Evolutionary conservation across 768 basidiomycete species (phyloP).

Genomic region (Hericium erinaceus): DNA sequence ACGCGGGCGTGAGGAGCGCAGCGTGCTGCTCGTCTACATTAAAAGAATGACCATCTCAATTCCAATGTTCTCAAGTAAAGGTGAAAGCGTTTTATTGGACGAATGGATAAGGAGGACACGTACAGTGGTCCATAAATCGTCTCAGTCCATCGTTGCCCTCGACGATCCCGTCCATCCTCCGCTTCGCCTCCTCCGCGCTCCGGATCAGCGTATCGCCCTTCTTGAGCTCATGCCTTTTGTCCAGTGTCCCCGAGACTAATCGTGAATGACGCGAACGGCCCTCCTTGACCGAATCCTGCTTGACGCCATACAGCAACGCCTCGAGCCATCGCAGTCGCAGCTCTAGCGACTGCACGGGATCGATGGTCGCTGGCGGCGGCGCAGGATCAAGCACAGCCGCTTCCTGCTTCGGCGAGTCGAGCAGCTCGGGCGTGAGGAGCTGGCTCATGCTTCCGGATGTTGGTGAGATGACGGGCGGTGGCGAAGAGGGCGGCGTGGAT

Average conservation of each 20-base stretch:
- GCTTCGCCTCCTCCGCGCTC: slow-evolving; percentile 53
- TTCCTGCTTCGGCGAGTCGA: slow-evolving; percentile 1
- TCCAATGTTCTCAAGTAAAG: too few relatives aligned
- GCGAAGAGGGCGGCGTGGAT: slow-evolving; percentile 42
- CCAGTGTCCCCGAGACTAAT: slow-evolving; percentile 23
- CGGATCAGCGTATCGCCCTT: slow-evolving; percentile 48
- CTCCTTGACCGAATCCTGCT: slow-evolving; percentile 26
- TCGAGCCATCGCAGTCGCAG: slow-evolving; percentile 75
- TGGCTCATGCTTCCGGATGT: slow-evolving; percentile 15
- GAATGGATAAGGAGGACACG: slow-evolving; percentile 16
- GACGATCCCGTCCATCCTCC: slow-evolving; percentile 45
- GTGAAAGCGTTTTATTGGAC: too few relatives aligned
- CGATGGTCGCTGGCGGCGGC: slow-evolving; percentile 27
- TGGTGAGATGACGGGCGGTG: slow-evolving; percentile 23
- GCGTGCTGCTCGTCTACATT: slow-evolving; percentile 66
- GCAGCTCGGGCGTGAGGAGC: slow-evolving; percentile 8
- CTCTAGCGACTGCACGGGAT: slow-evolving; percentile 62
- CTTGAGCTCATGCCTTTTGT: slow-evolving; percentile 32
- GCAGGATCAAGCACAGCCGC: slow-evolving; percentile 3
- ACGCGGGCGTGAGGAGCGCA: slow-evolving; percentile 63
- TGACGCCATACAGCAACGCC: slow-evolving; percentile 61
- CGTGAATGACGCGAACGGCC: neutral
- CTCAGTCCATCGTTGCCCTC: slow-evolving; percentile 63
- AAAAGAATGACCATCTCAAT: too few relatives aligned
- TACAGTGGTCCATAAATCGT: slow-evolving; percentile 70